Evolutionary conservation across 305 asterid genomes (phyloP).

Genomic region (Fraxinus floribunda): DNA sequence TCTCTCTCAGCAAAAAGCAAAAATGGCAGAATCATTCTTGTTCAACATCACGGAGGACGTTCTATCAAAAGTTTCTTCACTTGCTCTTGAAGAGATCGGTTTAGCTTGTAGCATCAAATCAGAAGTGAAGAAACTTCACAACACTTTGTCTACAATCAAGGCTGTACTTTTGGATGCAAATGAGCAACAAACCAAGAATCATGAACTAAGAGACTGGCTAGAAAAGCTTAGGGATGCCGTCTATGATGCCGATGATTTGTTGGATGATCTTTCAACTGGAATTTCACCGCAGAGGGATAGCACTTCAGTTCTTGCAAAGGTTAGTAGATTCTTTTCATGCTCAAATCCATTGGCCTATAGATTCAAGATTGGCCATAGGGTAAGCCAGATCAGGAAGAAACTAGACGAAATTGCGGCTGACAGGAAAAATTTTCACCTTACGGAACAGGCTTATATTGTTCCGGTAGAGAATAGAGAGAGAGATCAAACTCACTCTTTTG

Average conservation of each 20-base stretch:
- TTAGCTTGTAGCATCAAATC: slow-evolving; percentile 38
- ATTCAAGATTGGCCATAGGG: slow-evolving; percentile 38
- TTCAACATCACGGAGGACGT: slow-evolving; percentile 41
- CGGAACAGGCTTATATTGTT: slow-evolving; percentile 27
- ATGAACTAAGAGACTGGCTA: slow-evolving; percentile 51
- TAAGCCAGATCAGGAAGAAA: slow-evolving; percentile 32
- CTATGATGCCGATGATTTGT: slow-evolving; percentile 43
- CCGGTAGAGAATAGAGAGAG: slow-evolving; percentile 26
- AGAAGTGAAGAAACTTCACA: slow-evolving; percentile 40
- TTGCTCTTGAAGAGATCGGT: slow-evolving; percentile 34
- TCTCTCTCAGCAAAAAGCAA: neutral
- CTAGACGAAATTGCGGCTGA: slow-evolving; percentile 47
- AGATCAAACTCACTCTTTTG: slow-evolving; percentile 62
- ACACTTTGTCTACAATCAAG: slow-evolving; percentile 50
- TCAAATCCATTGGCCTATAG: slow-evolving; percentile 29
- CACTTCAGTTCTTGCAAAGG: slow-evolving; percentile 27
- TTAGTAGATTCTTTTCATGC: slow-evolving; percentile 34
- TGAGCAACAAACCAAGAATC: slow-evolving; percentile 44
- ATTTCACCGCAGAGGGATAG: slow-evolving; percentile 15
- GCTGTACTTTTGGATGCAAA: slow-evolving; percentile 56
- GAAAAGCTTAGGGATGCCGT: slow-evolving; percentile 52
- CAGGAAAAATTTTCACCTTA: slow-evolving; percentile 45
- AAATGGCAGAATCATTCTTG: slow-evolving; percentile 48
- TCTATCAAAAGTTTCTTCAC: slow-evolving; percentile 34
- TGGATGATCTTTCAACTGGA: slow-evolving; percentile 37